Evolutionary conservation across 495 filamentous ascomycete genomes (phyloP).

Genomic region (Lasiosphaeria miniovina): DNA sequence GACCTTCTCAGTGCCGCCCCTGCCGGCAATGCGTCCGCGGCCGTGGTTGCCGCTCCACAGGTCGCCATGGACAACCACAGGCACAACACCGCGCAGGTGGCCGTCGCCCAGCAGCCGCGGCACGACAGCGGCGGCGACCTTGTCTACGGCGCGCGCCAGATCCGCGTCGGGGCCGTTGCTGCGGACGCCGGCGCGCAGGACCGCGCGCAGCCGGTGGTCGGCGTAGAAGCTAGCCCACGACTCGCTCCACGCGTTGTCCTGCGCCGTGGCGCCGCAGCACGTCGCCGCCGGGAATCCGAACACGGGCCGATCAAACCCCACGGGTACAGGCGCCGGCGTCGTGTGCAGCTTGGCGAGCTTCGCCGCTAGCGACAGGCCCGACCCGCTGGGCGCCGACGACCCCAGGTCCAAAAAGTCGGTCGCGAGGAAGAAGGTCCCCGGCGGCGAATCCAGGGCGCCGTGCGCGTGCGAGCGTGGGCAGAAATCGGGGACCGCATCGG

Average conservation of each 20-base stretch:
- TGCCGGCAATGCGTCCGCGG: slow-evolving; percentile 57
- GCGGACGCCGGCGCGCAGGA: slow-evolving; percentile 54
- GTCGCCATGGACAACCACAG: slow-evolving; percentile 40
- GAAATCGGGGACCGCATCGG: slow-evolving; percentile 62
- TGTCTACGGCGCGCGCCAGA: slow-evolving; percentile 60
- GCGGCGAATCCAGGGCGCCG: slow-evolving; percentile 55
- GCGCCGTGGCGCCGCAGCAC: slow-evolving; percentile 80
- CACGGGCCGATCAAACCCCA: slow-evolving; percentile 45
- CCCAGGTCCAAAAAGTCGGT: slow-evolving; percentile 78
- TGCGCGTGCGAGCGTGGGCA: slow-evolving; percentile 71
- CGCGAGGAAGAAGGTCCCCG: slow-evolving; percentile 61
- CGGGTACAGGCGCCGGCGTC: slow-evolving; percentile 61
- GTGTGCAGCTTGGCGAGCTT: slow-evolving; percentile 79
- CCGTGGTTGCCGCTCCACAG: slow-evolving; percentile 85
- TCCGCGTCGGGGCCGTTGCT: slow-evolving; percentile 63
- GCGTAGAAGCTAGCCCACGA: slow-evolving; percentile 85
- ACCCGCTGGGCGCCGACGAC: slow-evolving; percentile 32
- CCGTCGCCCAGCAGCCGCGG: slow-evolving; percentile 67
- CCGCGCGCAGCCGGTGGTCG: slow-evolving; percentile 63
- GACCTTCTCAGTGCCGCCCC: slow-evolving; percentile 66
- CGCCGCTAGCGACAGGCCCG: slow-evolving; percentile 58
- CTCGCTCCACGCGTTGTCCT: slow-evolving; percentile 65
- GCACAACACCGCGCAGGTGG: slow-evolving; percentile 56
- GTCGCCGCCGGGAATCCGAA: slow-evolving; percentile 74
- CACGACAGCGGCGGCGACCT: slow-evolving; percentile 59